Percentiles rank a stretch among this genome's conserved stretches.
Conservation (phyloP, 495 filamentous ascomycete genomes). For the Xanthoparmelia taractica region DNA sequence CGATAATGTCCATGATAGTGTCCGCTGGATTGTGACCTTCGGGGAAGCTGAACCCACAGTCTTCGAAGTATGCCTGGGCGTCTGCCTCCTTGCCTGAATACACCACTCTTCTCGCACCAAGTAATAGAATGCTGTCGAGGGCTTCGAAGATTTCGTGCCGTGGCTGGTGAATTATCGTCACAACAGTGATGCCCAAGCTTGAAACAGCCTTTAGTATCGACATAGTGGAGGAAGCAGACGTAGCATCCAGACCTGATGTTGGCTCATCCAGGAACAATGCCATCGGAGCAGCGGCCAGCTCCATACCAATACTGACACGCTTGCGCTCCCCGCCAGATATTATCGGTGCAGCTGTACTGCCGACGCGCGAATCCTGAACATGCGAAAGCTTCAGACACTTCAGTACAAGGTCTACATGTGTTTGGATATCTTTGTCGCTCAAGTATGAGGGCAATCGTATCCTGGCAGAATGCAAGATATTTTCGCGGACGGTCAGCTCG, state of each 20-base stretch:
- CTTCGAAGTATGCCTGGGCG: constrained; percentile 39
- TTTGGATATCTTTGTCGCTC: constrained; percentile 32
- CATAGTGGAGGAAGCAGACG: constrained; percentile 54
- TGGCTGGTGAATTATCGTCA: constrained; percentile 71
- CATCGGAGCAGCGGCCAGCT: constrained; percentile 58
- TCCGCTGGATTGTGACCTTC: constrained; percentile 39
- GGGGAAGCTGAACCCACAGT: constrained; percentile 39
- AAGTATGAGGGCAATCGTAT: constrained; percentile 39
- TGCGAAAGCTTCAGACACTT: constrained; percentile 39
- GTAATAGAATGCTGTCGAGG: constrained; percentile 40
- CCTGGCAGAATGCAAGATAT: constrained; percentile 47
- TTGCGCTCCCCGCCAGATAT: constrained; percentile 64
- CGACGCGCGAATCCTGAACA: constrained; percentile 38
- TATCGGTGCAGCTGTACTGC: constrained; percentile 37
- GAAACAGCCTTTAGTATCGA: constrained; percentile 80
- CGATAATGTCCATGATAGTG: constrained; percentile 45
- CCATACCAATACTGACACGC: constrained; percentile 64
- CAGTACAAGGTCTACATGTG: constrained; percentile 40
- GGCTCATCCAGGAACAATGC: constrained; percentile 60
- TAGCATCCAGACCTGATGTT: constrained; percentile 57
- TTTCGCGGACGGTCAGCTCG: constrained; percentile 46
- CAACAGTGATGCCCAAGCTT: constrained; percentile 73
- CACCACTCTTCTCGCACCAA: constrained; percentile 39
- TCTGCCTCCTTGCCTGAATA: constrained; percentile 34
- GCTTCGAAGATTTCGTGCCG: constrained; percentile 43